These are phyloP conservation scores for Plenodomus lindquistii DNA, from an alignment of 2,329 filamentous ascomycete species.

Conservation along the genomic window DNA sequence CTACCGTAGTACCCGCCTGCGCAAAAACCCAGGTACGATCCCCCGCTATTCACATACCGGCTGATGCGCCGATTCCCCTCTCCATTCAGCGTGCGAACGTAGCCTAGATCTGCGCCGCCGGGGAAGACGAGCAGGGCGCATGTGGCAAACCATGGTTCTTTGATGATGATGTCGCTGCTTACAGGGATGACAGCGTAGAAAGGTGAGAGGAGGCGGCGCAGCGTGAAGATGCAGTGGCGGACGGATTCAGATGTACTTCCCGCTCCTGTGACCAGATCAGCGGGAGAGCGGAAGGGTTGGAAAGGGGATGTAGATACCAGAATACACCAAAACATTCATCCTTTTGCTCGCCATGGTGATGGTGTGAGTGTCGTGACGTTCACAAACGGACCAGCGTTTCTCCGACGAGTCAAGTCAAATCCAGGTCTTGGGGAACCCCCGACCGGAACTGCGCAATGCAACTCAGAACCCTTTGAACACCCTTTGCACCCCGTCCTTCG, in stretches of 20 bases:
- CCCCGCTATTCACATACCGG: slow-evolving; percentile 83
- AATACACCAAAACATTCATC: slow-evolving; percentile 92
- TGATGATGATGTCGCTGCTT: slow-evolving; percentile 75
- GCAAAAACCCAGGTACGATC: slow-evolving; percentile 87
- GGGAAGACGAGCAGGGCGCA: slow-evolving; percentile 91
- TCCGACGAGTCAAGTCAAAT: no score
- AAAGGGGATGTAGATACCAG: slow-evolving; percentile 64
- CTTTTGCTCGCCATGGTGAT: slow-evolving; percentile 65
- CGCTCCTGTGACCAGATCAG: background rate
- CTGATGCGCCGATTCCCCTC: slow-evolving; percentile 81
- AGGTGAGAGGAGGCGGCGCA: slow-evolving; percentile 82
- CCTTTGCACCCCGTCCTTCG: slow-evolving; percentile 7
- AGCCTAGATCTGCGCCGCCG: slow-evolving; percentile 90
- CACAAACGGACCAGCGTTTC: slow-evolving; percentile 29
- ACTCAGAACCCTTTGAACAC: slow-evolving; percentile 3
- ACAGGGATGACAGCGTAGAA: slow-evolving; percentile 93
- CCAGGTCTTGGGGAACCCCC: slow-evolving; percentile 25
- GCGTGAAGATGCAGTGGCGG: slow-evolving; percentile 82
- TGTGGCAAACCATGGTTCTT: slow-evolving; percentile 86
- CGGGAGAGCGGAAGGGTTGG: background rate
- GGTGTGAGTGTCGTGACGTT: slow-evolving; percentile 20
- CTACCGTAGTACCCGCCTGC: slow-evolving; percentile 92
- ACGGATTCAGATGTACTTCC: slow-evolving; percentile 85
- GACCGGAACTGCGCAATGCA: background rate
- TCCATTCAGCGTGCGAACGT: slow-evolving; percentile 86